Percentiles rank a stretch among this genome's conserved stretches.
Conservation (phyloP, 2,329 filamentous ascomycete genomes). For the Chaetomiaceae sp. region DNA sequence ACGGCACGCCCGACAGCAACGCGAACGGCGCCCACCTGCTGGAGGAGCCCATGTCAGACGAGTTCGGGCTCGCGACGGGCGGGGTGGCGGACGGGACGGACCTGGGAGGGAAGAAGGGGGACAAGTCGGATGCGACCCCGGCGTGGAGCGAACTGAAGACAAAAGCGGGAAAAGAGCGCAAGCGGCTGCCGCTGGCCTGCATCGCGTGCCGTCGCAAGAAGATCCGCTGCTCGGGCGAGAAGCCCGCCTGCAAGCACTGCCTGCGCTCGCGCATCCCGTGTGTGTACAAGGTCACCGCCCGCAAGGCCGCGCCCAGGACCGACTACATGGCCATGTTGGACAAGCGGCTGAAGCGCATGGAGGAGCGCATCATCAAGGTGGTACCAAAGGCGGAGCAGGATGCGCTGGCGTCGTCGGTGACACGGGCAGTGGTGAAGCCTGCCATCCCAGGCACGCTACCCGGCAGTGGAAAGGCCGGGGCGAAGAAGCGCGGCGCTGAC, state of each 20-base stretch:
- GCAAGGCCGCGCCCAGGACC: conserved; percentile 89
- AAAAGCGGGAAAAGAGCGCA: conserved; percentile 92
- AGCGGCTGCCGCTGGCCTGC: conserved; percentile 86
- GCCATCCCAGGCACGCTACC: conserved; percentile 53
- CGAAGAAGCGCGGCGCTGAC: conserved; percentile 78
- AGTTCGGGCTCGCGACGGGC: conserved; percentile 51
- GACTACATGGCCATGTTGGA: conserved; percentile 99
- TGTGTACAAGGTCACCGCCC: conserved; percentile 93
- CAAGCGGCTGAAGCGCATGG: conserved; percentile 93
- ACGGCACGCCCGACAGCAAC: conserved; percentile 40
- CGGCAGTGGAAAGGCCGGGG: conserved; percentile 46
- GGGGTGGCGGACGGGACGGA: conserved; percentile 51
- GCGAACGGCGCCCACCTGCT: conserved; percentile 44
- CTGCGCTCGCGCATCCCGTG: conserved; percentile 88
- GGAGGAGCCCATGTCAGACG: conserved; percentile 53
- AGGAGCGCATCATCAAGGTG: conserved; percentile 93
- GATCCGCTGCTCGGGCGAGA: conserved; percentile 95
- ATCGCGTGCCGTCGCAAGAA: conserved; percentile 96
- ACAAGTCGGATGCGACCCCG: conserved; percentile 55
- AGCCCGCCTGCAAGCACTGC: conserved; percentile 96
- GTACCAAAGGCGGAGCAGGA: conserved; percentile 83
- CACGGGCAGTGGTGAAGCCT: conserved; percentile 80
- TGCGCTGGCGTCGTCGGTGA: conserved; percentile 57
- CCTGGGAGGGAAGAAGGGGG: conserved; percentile 51
- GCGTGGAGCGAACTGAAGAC: conserved; percentile 82